Base-by-base conservation (phyloP, 257 asterid genomes). In the Petunia secreta region DNA sequence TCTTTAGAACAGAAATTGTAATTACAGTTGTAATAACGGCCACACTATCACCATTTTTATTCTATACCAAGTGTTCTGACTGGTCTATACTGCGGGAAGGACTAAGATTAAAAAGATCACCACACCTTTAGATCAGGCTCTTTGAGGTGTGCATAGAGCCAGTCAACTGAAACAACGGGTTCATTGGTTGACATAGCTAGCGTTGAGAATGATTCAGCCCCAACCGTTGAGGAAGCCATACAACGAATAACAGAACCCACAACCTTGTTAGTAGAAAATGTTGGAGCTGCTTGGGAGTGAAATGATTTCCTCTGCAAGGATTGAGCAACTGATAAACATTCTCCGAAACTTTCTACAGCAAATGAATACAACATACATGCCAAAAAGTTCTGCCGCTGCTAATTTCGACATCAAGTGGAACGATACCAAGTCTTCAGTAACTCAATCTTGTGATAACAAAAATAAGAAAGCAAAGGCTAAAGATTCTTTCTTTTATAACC, bases 151-250 rank as follows among this genome's bases (percentile, higher is more conserved):
- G 93, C 88, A 67, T 94, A 97, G 75, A 96, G 98, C 98, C 99
- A 96, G 46, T 91, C 98, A 77, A 90, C 99, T n/a, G 99, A 94
- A 80, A 92, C 98, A 82, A 91, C 98, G 78, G 99, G 98, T 77
- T 94, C 97, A 14, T 75, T 85, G 39, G 87, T 80, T 25, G 90
- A 83, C 82, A 89, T 77, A 81, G 97, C 87, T 6, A 82, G 83
- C 86, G 84, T 77, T 44, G 97, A 89, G 87, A 81, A 92, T 25
- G 92, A 88, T 83, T 86, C 91, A 8, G 92, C 89, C 62, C 89
- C 84, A 79, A 87, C 89, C 10, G 85, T 86, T 38, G 97, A 77
- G 50, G 98, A 89, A 85, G 91, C 88, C 91, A 90, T 89, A 87
- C 85, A 84, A 75, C 84, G 69, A n/a, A 82, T 44, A 80, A 86